Percentiles rank a stretch among this genome's conserved stretches.
Conservation (phyloP, 2,329 filamentous ascomycete genomes). For the Eurotiales sp. region DNA sequence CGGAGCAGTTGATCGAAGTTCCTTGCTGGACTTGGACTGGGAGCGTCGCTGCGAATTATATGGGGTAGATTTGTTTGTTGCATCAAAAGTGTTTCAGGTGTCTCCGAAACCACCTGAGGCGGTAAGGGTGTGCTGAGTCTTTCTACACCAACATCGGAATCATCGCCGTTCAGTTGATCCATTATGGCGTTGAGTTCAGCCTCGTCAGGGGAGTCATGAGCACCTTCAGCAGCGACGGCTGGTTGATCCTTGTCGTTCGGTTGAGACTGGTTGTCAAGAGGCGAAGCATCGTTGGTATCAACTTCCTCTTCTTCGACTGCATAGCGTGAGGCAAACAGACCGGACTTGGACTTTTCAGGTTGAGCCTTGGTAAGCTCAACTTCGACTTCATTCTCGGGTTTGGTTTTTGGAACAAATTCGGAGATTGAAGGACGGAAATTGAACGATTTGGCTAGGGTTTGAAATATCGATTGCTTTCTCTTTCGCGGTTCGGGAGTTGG, state of each 20-base stretch:
- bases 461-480: conserved; percentile 56
- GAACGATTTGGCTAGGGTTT: conserved; percentile 69
- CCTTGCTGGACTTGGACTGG: conserved; percentile 67
- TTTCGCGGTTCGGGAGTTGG: conserved; percentile 25
- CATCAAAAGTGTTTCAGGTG: conserved; percentile 49
- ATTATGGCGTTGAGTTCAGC: conserved; percentile 90
- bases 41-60: conserved; percentile 61
- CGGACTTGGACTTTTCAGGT: conserved; percentile 16
- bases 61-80: conserved; percentile 41
- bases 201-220: conserved; percentile 35
- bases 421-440: conserved; percentile 42
- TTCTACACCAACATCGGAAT: conserved; percentile 72
- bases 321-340: conserved; percentile 35
- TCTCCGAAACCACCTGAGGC: conserved; percentile 23
- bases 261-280: conserved; percentile 13
- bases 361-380: conserved; percentile 18
- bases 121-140: conserved; percentile 44
- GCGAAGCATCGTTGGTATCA: background rate
- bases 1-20: conserved; percentile 45
- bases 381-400: conserved; percentile 7
- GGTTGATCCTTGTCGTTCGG: conserved; percentile 9
- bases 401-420: conserved; percentile 24
- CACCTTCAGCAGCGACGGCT: conserved; percentile 7
- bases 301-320: conserved; percentile 20
- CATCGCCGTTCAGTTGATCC: conserved; percentile 72